Base-by-base conservation (phyloP, 2,329 filamentous ascomycete genomes). In the Aspergillus quadricinctus region DNA sequence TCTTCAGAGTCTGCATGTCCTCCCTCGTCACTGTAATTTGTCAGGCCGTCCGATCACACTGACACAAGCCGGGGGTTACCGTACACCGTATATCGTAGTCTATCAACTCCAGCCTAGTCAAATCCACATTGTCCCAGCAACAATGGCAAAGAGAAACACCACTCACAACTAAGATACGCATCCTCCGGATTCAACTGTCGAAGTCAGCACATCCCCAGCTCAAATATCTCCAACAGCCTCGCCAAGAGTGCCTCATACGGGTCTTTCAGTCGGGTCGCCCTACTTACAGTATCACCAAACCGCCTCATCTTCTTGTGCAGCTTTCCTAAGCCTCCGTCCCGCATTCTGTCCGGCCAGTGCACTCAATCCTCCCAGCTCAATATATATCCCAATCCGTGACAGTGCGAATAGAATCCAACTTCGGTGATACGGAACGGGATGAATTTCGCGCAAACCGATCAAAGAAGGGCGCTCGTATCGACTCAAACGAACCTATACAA, bases 1-100 rank as follows among this genome's bases (percentile, higher is more conserved):
- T 82, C 75, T 89, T 91, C 57, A 99, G 83, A 17, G 88, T 88
- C 72, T 92, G 89, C 64, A 97, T 84, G 74, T 99, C 94, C 71
- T 94, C 90, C 71, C 87, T 85, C 51, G 90, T 96, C 64, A 97
- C 90, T 92, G 69, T 41, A 29, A 35, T 6, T 23, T 46, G 54
- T 69, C 52, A 69, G 61, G 49, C 14, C 14, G 19, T 28, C n/a
- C 19, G 29, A 23, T 21, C 37, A 17, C 17, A 29, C 21, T 41
- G 19, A 48, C 4, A 35, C 17, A 41, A 29, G 23, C 3, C 23
- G 21, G 29, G 40, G 27, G 48, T 29, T n/a, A 31, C 77, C 81
- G 69, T 79, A 88, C 85, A 78, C 73, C 84, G 81, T 59, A 87
- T 77, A 73, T 88, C 85, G 66, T 86, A 78, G 71, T 88, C 85